Evolutionary conservation across 768 basidiomycete species (phyloP).

Genomic region (Podaxis mareebaensis): DNA sequence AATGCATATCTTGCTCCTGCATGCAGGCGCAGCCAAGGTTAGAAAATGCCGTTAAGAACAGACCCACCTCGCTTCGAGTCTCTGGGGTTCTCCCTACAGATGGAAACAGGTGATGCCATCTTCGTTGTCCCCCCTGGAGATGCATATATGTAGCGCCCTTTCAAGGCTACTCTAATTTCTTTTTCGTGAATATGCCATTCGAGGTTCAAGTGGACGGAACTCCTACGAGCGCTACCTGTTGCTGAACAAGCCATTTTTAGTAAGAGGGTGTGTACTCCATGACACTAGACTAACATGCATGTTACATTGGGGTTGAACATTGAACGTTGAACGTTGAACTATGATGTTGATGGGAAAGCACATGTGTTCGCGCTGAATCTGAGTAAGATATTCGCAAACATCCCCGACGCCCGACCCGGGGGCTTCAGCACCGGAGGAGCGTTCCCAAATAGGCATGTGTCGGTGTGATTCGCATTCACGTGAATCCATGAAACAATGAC

Average conservation of each 20-base stretch:
- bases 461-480: background rate
- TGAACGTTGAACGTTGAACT: no score
- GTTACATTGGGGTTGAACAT: no score
- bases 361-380: background rate
- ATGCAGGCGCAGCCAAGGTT: background rate
- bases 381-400: background rate
- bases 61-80: background rate
- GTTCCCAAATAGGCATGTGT: background rate
- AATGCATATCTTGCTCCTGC: background rate
- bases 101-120: background rate
- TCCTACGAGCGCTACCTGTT: no score
- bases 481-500: slow-evolving; percentile 1
- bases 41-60: background rate
- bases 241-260: no score
- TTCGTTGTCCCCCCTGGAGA: background rate
- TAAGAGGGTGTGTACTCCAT: no score
- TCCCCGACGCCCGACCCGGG: slow-evolving; percentile 11
- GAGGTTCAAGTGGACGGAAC: no score
- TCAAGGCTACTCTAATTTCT: no score
- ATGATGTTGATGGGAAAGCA: background rate
- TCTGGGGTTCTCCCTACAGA: background rate
- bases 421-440: background rate
- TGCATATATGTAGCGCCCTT: background rate
- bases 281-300: no score
- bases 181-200: no score